Evolutionary conservation across 2,329 filamentous ascomycete species (phyloP), one percentile per base, ranked within the genome.

Genomic region (Aspergillus ibericus): DNA sequence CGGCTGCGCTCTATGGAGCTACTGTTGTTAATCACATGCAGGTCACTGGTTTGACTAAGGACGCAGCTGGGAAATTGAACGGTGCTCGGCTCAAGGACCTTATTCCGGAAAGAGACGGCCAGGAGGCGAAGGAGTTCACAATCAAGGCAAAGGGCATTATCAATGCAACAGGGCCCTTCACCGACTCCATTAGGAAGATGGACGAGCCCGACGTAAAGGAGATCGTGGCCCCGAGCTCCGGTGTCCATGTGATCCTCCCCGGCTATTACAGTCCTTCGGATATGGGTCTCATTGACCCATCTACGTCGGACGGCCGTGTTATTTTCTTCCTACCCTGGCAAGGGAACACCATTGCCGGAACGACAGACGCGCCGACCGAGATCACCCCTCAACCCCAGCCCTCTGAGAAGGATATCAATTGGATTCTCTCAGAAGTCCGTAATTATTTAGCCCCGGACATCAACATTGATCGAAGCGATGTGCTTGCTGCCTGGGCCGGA

Each of bases 241-340:
- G 92, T 68, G 90, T 93, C 27, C 92, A 96, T 75, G 85, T 96
- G 61, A 89, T 96, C 63, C 85, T 96, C 2, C 92, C 92, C 20
- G 91, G 91, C 49, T 96, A 95, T 79, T 95, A 89, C 80, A 90
- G 88, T 68, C 91, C 91, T 44, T 83, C 87, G 18, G 88, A 92
- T 70, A 95, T 96, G 91, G 92, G 92, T 61, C 82, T 96, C 40
- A 90, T 96, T 67, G 92, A 96, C 69, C 91, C 92, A 5, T 86
- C 87, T 40, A 95, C 92, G 1, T 96, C 91, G 1, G 92, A 96
- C 70, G 92, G 92, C 18, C 86, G 92, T 72, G 92, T 96, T 51
- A 93, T 96, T 70, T 96, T 96, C 85, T 96, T 96, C 82, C 82
- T 96, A 40, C 92, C 92, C 20, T 96, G 92, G 92, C 91, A 96